phyloP scores from a whole-genome alignment of 345 rosid genomes.

The Limnanthes douglasii region DNA sequence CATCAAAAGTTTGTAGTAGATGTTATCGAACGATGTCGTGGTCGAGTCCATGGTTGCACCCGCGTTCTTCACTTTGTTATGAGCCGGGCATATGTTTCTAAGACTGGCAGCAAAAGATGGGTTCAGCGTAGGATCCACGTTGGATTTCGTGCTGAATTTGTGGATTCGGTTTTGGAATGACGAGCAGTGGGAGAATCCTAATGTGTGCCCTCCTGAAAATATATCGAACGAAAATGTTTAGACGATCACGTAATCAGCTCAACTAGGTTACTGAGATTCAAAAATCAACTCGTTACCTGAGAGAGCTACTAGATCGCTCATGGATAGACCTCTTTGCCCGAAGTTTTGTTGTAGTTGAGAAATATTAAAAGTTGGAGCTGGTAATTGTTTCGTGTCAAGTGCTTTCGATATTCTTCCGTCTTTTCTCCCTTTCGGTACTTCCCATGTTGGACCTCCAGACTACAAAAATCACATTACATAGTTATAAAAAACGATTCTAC shows the following conservation, averaged over 20 bases:
- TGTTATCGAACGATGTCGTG: conserved; percentile 32
- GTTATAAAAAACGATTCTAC: background rate
- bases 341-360: conserved; percentile 64
- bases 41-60: conserved; percentile 45
- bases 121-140: conserved; percentile 51
- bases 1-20: conserved; percentile 51
- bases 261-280: background rate
- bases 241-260: too few species aligned
- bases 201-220: conserved; percentile 60
- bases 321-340: conserved; percentile 65
- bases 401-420: conserved; percentile 83
- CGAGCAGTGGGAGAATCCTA: conserved; percentile 85
- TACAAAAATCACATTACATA: too few species aligned
- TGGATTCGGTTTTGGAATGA: conserved; percentile 75
- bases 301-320: conserved; percentile 56
- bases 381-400: conserved; percentile 57
- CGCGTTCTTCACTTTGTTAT: conserved; percentile 49
- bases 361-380: conserved; percentile 62
- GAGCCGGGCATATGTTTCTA: conserved; percentile 30
- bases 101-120: conserved; percentile 49
- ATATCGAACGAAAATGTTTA: background rate
- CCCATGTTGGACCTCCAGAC: conserved; percentile 93
- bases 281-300: conserved; percentile 29
- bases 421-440: conserved; percentile 81
- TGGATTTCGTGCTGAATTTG: conserved; percentile 37